A percentile compares a stretch with the other conserved stretches of the same genome.
Conservation (phyloP, 1,139 yeast species). For the Candida pseudocylindracea region DNA sequence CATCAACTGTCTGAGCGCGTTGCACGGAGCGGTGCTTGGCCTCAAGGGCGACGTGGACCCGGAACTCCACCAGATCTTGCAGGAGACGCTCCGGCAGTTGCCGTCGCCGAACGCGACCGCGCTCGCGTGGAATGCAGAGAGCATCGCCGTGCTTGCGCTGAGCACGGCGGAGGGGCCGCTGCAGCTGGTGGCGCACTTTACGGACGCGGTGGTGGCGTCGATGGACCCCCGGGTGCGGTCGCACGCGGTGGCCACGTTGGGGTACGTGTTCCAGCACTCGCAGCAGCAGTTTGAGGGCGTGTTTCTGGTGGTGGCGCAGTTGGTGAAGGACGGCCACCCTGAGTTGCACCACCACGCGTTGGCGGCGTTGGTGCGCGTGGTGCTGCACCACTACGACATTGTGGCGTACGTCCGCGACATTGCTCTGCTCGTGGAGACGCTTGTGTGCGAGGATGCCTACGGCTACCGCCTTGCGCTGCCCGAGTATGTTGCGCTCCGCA, state of each 20-base stretch:
- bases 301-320: not conserved
- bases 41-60: slow-evolving; percentile 14
- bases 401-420: not conserved
- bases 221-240: too few relatives aligned
- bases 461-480: too few relatives aligned
- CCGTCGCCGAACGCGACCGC: slow-evolving; percentile 15
- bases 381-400: not conserved
- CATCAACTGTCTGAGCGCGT: slow-evolving; percentile 38
- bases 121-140: slow-evolving; percentile 34
- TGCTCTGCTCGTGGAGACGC: too few relatives aligned
- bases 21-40: slow-evolving; percentile 30
- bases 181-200: too few relatives aligned
- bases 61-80: slow-evolving; percentile 23
- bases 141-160: too few relatives aligned
- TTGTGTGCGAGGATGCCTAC: too few relatives aligned
- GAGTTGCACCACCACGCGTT: not conserved
- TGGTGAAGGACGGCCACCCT: not conserved
- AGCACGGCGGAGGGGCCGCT: too few relatives aligned
- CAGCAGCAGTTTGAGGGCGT: not conserved
- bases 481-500: too few relatives aligned
- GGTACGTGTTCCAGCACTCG: too few relatives aligned
- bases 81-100: slow-evolving; percentile 34
- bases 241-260: too few relatives aligned
- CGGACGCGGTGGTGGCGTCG: too few relatives aligned
- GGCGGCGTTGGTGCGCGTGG: not conserved